Base-by-base conservation (phyloP, 2,329 filamentous ascomycete genomes). In the Diaporthe sp. region DNA sequence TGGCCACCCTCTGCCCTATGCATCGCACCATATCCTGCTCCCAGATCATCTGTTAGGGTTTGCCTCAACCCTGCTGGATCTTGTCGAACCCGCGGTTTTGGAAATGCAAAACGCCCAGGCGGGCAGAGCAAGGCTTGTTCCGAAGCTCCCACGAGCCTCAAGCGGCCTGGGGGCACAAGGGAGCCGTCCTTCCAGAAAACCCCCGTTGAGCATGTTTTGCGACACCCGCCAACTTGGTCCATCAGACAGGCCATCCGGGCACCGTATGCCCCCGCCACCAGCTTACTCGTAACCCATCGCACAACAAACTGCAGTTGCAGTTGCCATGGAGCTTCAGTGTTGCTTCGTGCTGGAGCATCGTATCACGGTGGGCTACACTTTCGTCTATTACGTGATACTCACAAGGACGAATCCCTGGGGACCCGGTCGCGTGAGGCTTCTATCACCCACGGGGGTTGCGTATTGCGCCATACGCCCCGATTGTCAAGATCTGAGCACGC, bases 81-180 rank as follows among this genome's bases (percentile, higher is more conserved):
- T 47, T 66, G 44, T 51, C 47, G 37, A 32, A 37, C 30, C 63
- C 63, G 63, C 22, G 30, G 7, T 37, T 13, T 66, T 51, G 63
- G 63, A 51, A 51, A 51, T 51, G 63, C 63, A 66, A 51, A 66
- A 66, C 63, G 44, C 63, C 63, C 35, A 51, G 32, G 13, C 44
- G 22, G 63, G 19, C 63, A 51, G 13, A 66, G 13, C 47, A 51
- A 27, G 63, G 30, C 30, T 51, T 66, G 44, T 51, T 66, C 63
- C 44, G 61, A 37, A n/a, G 22, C 42, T 37, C 61, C 61, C 19
- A 66, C 39, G 30, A 66, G 44, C 61, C 44, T 51, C 30, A 51
- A n/a, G 32, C 61, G 61, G 9, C 61, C 61, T n/a, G 19, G 42
- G 19, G 44, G 2, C 13, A 22, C 61, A 51, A 66, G 30, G 30